Evolutionary conservation across 176 grass and related monocot genomes (phyloP).

Genomic region (Musa acuminata): DNA sequence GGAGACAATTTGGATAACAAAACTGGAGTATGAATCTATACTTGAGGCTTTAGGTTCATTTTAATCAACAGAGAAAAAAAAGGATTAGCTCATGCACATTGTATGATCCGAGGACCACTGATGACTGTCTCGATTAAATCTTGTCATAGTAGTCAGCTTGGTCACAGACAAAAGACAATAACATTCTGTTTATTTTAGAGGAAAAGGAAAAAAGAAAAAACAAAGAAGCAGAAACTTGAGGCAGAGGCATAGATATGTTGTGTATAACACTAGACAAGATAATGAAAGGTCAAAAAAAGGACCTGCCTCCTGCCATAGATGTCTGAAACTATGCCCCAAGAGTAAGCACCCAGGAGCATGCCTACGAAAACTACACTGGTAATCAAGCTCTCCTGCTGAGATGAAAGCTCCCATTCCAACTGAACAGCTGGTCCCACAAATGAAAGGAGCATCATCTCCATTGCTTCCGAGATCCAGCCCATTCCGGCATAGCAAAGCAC

Average conservation of each 20-base stretch:
- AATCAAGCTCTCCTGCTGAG: slow-evolving; percentile 85
- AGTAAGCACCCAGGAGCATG: slow-evolving; percentile 81
- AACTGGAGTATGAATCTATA: neutral
- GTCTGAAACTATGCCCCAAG: slow-evolving; percentile 85
- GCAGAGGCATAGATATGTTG: neutral
- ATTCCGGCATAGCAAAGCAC: slow-evolving; percentile 78
- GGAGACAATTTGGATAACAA: neutral
- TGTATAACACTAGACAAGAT: slow-evolving; percentile 10
- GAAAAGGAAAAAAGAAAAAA: neutral
- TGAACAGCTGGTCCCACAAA: slow-evolving; percentile 89
- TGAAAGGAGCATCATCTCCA: slow-evolving; percentile 99
- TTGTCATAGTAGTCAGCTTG: neutral
- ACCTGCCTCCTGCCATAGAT: slow-evolving; percentile 95
- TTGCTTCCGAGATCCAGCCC: slow-evolving; percentile 74
- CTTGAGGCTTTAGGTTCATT: too few relatives aligned
- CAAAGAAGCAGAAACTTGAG: neutral
- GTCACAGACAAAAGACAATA: neutral
- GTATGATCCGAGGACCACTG: too few relatives aligned
- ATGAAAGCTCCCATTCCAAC: slow-evolving; percentile 69
- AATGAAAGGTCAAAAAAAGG: slow-evolving; percentile 34
- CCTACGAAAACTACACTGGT: slow-evolving; percentile 88
- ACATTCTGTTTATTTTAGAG: neutral
- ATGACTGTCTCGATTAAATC: too few relatives aligned
- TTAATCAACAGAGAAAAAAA: too few relatives aligned
- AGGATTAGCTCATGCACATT: too few relatives aligned